A percentile compares a stretch with the other conserved stretches of the same genome.
Evolutionary conservation across 2,329 filamentous ascomycete genomes (phyloP).

Genomic region (Nothopassalora personata): DNA sequence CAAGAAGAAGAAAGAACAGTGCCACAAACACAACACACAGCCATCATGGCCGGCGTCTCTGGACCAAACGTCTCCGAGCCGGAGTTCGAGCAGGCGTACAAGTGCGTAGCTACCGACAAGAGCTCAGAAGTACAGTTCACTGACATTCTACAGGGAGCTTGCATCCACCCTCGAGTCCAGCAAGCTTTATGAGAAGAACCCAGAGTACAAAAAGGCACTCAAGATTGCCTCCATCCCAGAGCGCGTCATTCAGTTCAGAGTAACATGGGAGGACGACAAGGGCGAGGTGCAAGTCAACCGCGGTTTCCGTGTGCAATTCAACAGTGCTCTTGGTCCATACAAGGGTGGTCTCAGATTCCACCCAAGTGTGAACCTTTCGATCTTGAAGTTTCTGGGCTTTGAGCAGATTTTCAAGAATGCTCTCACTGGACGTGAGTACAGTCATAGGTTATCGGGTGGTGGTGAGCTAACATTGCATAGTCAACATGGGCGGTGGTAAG

Average conservation of each 20-base stretch:
- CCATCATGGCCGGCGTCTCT: slow-evolving; percentile 40
- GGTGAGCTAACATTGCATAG: slow-evolving; percentile 36
- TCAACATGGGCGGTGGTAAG: slow-evolving; percentile 95
- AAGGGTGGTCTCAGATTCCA: slow-evolving; percentile 96
- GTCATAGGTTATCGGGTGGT: not conserved
- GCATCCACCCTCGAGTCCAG: slow-evolving; percentile 90
- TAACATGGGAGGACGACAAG: slow-evolving; percentile 94
- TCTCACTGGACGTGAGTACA: slow-evolving; percentile 74
- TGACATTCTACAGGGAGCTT: slow-evolving; percentile 52
- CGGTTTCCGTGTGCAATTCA: slow-evolving; percentile 96
- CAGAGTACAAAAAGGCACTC: slow-evolving; percentile 89
- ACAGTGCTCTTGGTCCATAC: slow-evolving; percentile 94
- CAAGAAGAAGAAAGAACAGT: not conserved
- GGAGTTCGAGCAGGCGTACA: slow-evolving; percentile 98
- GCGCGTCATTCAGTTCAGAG: slow-evolving; percentile 94
- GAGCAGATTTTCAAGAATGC: slow-evolving; percentile 99
- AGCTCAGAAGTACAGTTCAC: not conserved
- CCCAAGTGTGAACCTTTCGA: slow-evolving; percentile 71
- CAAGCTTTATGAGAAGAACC: slow-evolving; percentile 86
- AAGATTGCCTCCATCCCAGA: slow-evolving; percentile 85
- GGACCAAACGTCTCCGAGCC: slow-evolving; percentile 70
- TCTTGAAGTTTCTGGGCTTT: slow-evolving; percentile 95
- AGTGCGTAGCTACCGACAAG: slow-evolving; percentile 55
- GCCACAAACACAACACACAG: not conserved
- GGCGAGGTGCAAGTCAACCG: slow-evolving; percentile 85